Conservation (phyloP, 148 eudicot genomes). For the Camellia japonica region DNA sequence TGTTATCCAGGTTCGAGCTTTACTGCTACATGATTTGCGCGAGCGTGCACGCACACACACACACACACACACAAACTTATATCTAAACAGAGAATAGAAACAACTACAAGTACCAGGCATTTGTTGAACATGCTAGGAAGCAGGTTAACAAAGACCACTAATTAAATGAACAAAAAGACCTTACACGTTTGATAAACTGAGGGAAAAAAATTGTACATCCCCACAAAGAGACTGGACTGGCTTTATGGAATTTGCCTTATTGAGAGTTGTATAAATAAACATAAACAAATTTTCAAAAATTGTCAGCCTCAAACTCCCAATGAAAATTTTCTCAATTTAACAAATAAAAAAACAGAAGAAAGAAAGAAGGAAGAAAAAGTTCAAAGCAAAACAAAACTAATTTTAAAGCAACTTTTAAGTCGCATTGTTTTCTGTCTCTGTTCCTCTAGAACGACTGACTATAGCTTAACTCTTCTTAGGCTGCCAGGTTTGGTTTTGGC, state of each 20-base stretch:
- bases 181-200: not conserved
- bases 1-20: no score
- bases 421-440: not conserved
- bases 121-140: slow-evolving; percentile 1
- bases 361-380: not conserved
- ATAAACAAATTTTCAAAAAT: not conserved
- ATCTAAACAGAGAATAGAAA: not conserved
- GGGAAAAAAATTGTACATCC: not conserved
- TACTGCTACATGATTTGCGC: no score
- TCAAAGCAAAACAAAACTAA: slow-evolving; percentile 3
- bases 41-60: no score
- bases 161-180: not conserved
- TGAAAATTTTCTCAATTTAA: slow-evolving; percentile 8
- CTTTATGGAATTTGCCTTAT: not conserved
- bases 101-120: not conserved
- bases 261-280: slow-evolving; percentile 1
- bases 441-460: not conserved
- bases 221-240: not conserved
- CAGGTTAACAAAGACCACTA: not conserved
- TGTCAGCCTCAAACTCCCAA: slow-evolving; percentile 19
- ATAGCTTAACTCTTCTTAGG: slow-evolving; percentile 4
- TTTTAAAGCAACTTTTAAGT: slow-evolving; percentile 7
- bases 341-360: not conserved
- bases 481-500: not conserved
- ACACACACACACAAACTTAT: not conserved